Evolutionary conservation across 306 rosid species (phyloP).

Genomic region (Pyrus bretschneideri): DNA sequence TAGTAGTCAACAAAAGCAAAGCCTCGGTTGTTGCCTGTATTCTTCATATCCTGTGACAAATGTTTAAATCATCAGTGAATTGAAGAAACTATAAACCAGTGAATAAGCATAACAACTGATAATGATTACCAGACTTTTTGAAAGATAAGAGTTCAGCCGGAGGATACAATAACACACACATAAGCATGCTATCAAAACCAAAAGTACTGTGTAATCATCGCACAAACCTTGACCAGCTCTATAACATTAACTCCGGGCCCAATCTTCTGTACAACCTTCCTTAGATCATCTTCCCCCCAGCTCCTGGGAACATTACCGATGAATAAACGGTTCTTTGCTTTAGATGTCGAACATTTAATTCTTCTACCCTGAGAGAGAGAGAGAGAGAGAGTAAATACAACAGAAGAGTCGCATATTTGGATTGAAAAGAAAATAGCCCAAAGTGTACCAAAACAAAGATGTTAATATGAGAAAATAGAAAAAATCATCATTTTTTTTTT

Average conservation of each 20-base stretch:
- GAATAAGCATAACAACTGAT: background rate
- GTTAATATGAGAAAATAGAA: background rate
- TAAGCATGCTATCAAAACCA: slow-evolving; percentile 6
- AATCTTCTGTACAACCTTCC: slow-evolving; percentile 57
- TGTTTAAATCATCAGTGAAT: slow-evolving; percentile 13
- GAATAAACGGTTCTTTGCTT: slow-evolving; percentile 93
- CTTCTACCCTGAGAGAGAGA: slow-evolving; percentile 57
- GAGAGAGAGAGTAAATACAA: background rate
- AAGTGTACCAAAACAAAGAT: background rate
- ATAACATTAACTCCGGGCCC: slow-evolving; percentile 87
- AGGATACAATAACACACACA: background rate
- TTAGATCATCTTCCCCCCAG: slow-evolving; percentile 84
- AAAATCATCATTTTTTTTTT: background rate
- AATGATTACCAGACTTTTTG: background rate
- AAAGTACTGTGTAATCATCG: background rate
- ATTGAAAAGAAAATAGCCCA: background rate
- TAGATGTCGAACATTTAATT: slow-evolving; percentile 84
- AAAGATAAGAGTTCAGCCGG: background rate
- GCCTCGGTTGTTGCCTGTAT: slow-evolving; percentile 74
- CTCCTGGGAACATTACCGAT: slow-evolving; percentile 91
- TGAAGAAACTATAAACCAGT: slow-evolving; percentile 7
- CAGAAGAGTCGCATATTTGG: slow-evolving; percentile 6
- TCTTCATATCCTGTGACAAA: slow-evolving; percentile 73
- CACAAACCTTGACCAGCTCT: slow-evolving; percentile 82
- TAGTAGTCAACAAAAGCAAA: slow-evolving; percentile 90